Conservation (phyloP, 352 stramenopile genomes). For the Globisporangium perplexum region DNA sequence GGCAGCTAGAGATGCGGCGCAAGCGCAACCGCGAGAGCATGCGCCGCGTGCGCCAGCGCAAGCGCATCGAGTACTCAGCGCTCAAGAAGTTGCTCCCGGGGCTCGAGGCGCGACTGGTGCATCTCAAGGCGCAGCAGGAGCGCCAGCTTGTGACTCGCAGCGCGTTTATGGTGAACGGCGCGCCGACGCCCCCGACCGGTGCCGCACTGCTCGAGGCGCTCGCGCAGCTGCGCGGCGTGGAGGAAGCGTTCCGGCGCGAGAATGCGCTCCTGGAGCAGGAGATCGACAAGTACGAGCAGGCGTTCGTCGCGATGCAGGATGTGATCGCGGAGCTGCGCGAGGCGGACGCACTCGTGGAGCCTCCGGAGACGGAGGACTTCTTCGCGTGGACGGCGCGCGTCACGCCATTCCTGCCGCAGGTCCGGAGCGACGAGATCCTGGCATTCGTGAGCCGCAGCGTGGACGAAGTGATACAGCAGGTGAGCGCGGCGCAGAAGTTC, state of each 20-base stretch:
- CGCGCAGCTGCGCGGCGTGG: slow-evolving; percentile 9
- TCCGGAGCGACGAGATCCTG: slow-evolving; percentile 6
- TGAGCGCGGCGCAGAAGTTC: slow-evolving; percentile 8
- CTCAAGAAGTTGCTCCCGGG: slow-evolving; percentile 7
- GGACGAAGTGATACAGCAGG: slow-evolving; percentile 9
- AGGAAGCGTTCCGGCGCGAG: slow-evolving; percentile 10
- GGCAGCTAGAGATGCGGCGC: slow-evolving; percentile 17
- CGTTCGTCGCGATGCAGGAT: slow-evolving; percentile 8
- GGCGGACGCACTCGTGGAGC: neutral
- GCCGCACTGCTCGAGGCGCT: neutral
- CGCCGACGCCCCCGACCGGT: neutral
- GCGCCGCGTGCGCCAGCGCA: slow-evolving; percentile 20
- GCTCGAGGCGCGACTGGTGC: slow-evolving; percentile 2
- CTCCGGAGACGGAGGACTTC: neutral
- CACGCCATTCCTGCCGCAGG: slow-evolving; percentile 9
- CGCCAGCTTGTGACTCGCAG: neutral
- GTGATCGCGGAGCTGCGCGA: slow-evolving; percentile 5
- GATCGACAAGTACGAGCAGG: slow-evolving; percentile 16
- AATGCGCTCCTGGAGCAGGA: slow-evolving; percentile 8
- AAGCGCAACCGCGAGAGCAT: slow-evolving; percentile 28
- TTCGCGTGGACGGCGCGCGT: slow-evolving; percentile 15
- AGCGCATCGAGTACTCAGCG: slow-evolving; percentile 10
- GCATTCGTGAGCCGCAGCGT: slow-evolving; percentile 12
- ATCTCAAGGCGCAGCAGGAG: slow-evolving; percentile 3
- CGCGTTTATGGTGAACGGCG: neutral